Evolutionary conservation across 108 stramenopile genomes (phyloP), one percentile per base, ranked within the genome.

Genomic region (Pseudonitzschia multistriata): DNA sequence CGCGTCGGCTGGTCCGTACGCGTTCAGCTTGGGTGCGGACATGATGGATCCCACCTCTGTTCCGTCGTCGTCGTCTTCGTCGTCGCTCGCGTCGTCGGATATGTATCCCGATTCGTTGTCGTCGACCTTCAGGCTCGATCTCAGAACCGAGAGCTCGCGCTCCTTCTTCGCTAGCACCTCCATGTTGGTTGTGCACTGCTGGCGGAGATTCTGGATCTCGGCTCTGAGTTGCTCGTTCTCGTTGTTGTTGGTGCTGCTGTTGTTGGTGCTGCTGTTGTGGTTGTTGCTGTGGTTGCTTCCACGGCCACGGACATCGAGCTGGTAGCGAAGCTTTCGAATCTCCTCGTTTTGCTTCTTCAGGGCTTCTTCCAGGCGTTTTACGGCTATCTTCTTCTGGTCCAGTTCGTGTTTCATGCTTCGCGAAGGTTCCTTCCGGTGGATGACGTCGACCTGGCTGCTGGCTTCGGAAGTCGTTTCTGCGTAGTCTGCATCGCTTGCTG

Each of bases 91-190:
- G 56, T 83, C 85, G 39, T 82, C 85, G 21, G 85, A 86, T 34
- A 86, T 86, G 69, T 86, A 86, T 15, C 70, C 76, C 13, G 54
- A 67, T 19, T 79, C 78, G 47, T 79, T 69, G 3, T 77, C 74
- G 36, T 76, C 77, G 24, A 78, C 74, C 65, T 78, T 75, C n/a
- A 86, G 66, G 62, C 77, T 81, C n/a, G 70, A 76, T 39, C 77
- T 62, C 35, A 85, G 67, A 8, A 85, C 85, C 1, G 66, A 57
- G 3, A 86, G 63, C 56, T 83, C 86, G 0, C 74, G 74, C 64
- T 82, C 80, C 66, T 87, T 87, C 72, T 81, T 81, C 3, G 73
- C 73, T 27, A 87, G 72, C 0, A 81, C 56, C 65, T 81, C 81
- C 68, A 75, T 59, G 56, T 86, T 82, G 6, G 71, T 73, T 11